Conservation (phyloP, 2,329 filamentous ascomycete species). For the Aspergillus fumigatiaffinis region DNA sequence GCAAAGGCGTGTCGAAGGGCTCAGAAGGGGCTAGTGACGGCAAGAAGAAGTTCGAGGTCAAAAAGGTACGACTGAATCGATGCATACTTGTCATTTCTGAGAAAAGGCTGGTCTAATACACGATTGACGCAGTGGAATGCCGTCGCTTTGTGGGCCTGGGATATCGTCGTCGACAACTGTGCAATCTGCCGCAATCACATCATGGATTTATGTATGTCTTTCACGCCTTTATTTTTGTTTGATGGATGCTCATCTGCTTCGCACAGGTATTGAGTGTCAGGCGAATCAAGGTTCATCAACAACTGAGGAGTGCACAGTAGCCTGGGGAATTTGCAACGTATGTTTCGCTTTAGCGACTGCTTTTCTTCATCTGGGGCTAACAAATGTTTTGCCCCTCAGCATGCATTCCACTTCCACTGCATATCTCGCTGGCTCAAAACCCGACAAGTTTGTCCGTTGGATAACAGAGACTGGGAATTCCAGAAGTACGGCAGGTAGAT, state of each 20-base stretch:
- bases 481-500: conserved; percentile 85
- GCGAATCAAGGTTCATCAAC: conserved; percentile 97
- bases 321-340: conserved; percentile 99
- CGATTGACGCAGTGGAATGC: conserved; percentile 77
- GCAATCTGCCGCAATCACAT: conserved; percentile 99
- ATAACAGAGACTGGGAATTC: conserved; percentile 99
- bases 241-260: conserved; percentile 10
- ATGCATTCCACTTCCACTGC: conserved; percentile 99
- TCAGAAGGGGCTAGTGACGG: conserved; percentile 53
- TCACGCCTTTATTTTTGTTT: neutral
- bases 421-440: conserved; percentile 99
- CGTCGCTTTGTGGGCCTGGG: conserved; percentile 97
- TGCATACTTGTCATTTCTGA: neutral
- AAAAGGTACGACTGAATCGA: conserved; percentile 65
- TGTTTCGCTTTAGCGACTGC: conserved; percentile 35
- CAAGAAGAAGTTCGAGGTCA: conserved; percentile 97
- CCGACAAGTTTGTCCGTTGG: conserved; percentile 93
- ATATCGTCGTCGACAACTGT: conserved; percentile 99
- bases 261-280: conserved; percentile 88
- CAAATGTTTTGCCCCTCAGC: conserved; percentile 50
- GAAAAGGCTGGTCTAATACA: conserved; percentile 7
- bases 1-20: conserved; percentile 54
- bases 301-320: conserved; percentile 96
- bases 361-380: conserved; percentile 10
- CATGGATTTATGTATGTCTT: conserved; percentile 85